Conservation (phyloP, 176 grass and related monocot genomes). For the Phoenix roebelenii region DNA sequence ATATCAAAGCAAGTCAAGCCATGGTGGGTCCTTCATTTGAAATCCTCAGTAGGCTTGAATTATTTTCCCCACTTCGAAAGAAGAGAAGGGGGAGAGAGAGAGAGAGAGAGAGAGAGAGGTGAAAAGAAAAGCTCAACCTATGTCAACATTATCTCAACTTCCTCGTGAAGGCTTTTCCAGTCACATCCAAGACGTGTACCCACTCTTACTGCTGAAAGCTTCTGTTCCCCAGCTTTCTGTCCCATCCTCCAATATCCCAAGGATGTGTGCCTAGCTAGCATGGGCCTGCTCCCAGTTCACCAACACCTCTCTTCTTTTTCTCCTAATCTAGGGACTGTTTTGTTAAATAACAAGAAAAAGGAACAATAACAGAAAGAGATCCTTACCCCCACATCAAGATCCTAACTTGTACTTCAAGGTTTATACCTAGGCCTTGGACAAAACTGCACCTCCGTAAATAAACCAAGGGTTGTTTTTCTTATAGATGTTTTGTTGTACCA, state of each 20-base stretch:
- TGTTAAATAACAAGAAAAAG: constrained; percentile 28
- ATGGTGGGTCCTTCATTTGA: too few species aligned
- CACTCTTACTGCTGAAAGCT: constrained; percentile 27
- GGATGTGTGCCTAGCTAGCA: constrained; percentile 2
- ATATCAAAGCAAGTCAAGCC: too few species aligned
- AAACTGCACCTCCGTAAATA: constrained; percentile 17
- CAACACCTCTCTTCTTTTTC: not conserved
- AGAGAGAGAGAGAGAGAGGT: too few species aligned
- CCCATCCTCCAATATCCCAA: constrained; percentile 35
- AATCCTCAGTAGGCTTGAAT: too few species aligned
- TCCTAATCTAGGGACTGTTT: not conserved
- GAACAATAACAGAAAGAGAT: constrained; percentile 5
- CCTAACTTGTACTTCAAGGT: constrained; percentile 36
- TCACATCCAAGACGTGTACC: constrained; percentile 43
- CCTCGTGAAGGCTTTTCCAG: constrained; percentile 14
- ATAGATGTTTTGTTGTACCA: constrained; percentile 17
- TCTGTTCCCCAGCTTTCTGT: constrained; percentile 40
- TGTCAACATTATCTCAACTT: not conserved
- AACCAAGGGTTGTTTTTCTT: constrained; percentile 26
- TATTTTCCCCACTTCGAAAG: too few species aligned
- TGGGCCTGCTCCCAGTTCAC: constrained; percentile 5
- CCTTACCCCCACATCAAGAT: constrained; percentile 15
- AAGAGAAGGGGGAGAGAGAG: too few species aligned
- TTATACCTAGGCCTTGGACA: constrained; percentile 40
- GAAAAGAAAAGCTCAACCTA: too few species aligned